Base-by-base conservation (phyloP, 129 eudicot genomes). In the Chrysanthemum makinoi region DNA sequence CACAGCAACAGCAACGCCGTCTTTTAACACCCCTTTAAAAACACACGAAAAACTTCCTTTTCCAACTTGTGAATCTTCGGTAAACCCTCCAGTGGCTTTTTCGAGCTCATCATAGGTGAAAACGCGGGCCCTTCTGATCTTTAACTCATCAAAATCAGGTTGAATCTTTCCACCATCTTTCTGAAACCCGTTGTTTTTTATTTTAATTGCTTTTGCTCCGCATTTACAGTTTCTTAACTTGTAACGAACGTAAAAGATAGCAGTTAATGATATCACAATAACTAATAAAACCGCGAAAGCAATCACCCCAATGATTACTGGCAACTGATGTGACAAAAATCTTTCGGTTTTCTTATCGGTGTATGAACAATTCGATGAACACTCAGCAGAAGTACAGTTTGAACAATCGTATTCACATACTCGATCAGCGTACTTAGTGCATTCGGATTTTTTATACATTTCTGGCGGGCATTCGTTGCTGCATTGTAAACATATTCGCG, bases 21-120 rank as follows among this genome's bases (percentile, higher is more conserved):
- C 88, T 65, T 85, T 89, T 48, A 92, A 72, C 6, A 92, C 84
- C 15, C 98, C 98, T 70, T 89, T 89, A 68, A 84, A 92, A 35
- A 92, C 96, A n/a, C 94, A 92, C 1, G 98, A 92, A 77, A 92
- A 92, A 73, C 98, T 92, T 20, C 98, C 98, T 76, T 89, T 92
- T 20, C 98, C 98, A 0, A 92, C 98, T 39, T 80, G 84, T 24
- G 94, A 86, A 77, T 86, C 98, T 66, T 92, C 96, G 13, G 80
- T 83, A 53, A 92, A 92, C 2, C 96, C 91, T 2, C 73, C 73
- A 4, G 98, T 89, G 55, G 96, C 98, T 59, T 49, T 68, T 63
- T 89, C 95, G 3, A 92, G 92, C 60, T 92, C 96, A 44, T 83
- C 76, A 4, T 87, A 92, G 8, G 88, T 78, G 68, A 92, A 92